Evolutionary conservation across 257 asterid species (phyloP), one percentile per base, ranked within the genome.

Genomic region (Rhazya stricta): DNA sequence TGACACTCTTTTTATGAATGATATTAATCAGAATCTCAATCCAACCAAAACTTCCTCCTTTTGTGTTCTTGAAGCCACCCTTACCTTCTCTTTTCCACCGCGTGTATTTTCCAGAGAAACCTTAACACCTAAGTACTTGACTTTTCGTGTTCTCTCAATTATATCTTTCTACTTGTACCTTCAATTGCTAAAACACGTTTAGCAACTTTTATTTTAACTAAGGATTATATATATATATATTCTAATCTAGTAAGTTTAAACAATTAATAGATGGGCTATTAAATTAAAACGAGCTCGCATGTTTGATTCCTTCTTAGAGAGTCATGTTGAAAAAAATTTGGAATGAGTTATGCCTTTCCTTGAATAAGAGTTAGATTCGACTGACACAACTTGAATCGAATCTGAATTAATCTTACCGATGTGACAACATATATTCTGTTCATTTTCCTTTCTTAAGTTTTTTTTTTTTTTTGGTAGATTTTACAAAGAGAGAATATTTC

Each of bases 1-100:
- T 25, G 79, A 63, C 71, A 77, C 68, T 67, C 84, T 80, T 77
- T 85, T 60, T 67, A 73, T 67, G 92, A 88, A 74, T 84, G 84
- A 78, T 86, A 83, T 80, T 82, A 82, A 77, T 89, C 90, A 83
- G 92, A 88, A 89, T 86, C 90, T 82, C 83, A 81, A 74, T 79
- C 77, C 84, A 50, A 11, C 34, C 41, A 53, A 12, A 30, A 75
- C 45, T 48, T 51, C 30, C 36, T 41, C 43, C 92, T 87, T 88
- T 89, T 87, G 90, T 87, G 39, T 74, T 25, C 84, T 74, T 61
- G 82, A 89, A 86, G 91, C 69, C 71, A 69, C 75, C 62, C 50
- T 46, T n/a, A 53, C 67, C 50, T 53, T 29, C 61, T 30, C n/a
- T 69, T 69, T 41, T 39, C 76, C 76, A 60, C 65, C 83, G 78